A percentile compares a stretch with the other conserved stretches of the same genome.
phyloP scores from a whole-genome alignment of 495 filamentous ascomycete genomes.

The Aspergillus cristatus region DNA sequence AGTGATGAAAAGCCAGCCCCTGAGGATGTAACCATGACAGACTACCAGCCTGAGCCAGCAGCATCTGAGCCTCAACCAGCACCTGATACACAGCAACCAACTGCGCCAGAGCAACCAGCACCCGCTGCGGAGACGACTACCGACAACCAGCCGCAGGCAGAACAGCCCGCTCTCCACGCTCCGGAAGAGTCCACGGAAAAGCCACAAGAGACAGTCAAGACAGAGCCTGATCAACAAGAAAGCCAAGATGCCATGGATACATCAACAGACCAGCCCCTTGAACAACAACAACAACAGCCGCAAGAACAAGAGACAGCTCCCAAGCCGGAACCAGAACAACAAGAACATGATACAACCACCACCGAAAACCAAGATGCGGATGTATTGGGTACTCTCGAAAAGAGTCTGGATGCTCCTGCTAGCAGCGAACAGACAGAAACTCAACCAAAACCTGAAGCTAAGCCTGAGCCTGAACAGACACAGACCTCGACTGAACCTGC shows the following conservation, averaged over 20 bases:
- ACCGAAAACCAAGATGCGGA: conserved; percentile 6
- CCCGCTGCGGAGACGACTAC: neutral
- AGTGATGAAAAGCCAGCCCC: conserved; percentile 11
- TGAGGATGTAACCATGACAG: conserved; percentile 20
- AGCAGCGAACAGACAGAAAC: neutral
- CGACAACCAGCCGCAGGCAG: neutral
- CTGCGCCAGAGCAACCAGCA: neutral
- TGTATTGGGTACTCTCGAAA: conserved; percentile 15
- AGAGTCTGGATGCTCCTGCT: conserved; percentile 8
- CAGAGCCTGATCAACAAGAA: too few relatives aligned
- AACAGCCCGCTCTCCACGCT: conserved; percentile 2
- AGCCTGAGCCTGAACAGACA: conserved; percentile 1
- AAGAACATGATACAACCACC: neutral
- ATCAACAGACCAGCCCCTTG: neutral
- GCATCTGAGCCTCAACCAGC: conserved; percentile 1
- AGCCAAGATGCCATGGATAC: conserved; percentile 4
- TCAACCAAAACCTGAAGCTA: neutral
- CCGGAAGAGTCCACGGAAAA: conserved; percentile 1
- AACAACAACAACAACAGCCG: conserved; percentile 1
- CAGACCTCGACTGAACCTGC: neutral
- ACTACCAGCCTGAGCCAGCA: conserved; percentile 1
- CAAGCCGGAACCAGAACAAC: neutral
- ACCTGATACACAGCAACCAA: neutral
- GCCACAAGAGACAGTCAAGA: conserved; percentile 1
- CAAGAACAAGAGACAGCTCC: neutral